Conservation (phyloP, 1,284 basidiomycete genomes). For the Gomphus bonarii region DNA sequence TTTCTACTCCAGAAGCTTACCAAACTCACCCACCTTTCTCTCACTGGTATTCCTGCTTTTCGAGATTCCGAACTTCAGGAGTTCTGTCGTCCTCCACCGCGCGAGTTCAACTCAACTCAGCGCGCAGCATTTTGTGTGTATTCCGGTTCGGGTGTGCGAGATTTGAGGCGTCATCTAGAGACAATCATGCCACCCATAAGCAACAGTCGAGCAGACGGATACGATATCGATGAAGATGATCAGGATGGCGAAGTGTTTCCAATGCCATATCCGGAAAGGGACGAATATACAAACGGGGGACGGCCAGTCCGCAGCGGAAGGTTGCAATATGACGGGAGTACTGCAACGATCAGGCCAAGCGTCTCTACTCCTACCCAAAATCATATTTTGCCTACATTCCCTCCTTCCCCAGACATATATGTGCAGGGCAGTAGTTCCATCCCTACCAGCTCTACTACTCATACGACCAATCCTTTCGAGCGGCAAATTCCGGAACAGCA, state of each 20-base stretch:
- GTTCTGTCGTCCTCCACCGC: constrained; percentile 84
- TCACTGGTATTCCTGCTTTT: constrained; percentile 95
- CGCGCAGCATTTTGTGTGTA: constrained; percentile 95
- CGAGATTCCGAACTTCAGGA: constrained; percentile 76
- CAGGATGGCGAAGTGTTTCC: constrained; percentile 2
- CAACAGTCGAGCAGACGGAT: constrained; percentile 34
- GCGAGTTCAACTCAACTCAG: constrained; percentile 87
- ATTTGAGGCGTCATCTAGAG: constrained; percentile 70
- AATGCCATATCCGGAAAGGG: constrained; percentile 1
- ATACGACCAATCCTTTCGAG: not conserved
- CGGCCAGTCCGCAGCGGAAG: not conserved
- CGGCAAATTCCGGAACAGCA: not conserved
- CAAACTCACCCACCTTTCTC: constrained; percentile 87
- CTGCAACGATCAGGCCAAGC: not conserved
- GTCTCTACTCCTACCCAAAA: not conserved
- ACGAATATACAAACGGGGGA: constrained; percentile 3
- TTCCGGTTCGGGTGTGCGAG: constrained; percentile 82
- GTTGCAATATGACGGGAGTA: not conserved
- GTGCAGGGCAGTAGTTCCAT: constrained; percentile 1
- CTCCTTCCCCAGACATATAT: not conserved
- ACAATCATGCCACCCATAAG: constrained; percentile 65
- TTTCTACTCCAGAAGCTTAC: constrained; percentile 81
- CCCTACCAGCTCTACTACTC: not conserved
- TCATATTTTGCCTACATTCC: not conserved
- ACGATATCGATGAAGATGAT: constrained; percentile 27